phyloP scores from a whole-genome alignment of 1,139 yeast genomes.

The Magnusiomyces ingens region DNA sequence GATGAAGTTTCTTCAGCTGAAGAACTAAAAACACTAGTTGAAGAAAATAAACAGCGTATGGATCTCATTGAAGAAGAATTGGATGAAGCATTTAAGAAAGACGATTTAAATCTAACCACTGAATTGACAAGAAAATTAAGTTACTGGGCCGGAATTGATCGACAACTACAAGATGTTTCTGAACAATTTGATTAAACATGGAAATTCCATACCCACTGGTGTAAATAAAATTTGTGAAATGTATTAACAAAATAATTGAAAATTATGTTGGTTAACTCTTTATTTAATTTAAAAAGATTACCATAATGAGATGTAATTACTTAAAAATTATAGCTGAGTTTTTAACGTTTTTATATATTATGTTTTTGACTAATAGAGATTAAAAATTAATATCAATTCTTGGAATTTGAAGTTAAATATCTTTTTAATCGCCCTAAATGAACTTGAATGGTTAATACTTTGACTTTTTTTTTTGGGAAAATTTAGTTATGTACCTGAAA shows the following conservation, averaged over 20 bases:
- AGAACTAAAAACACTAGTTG: constrained; percentile 49
- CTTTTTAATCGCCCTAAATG: too few relatives aligned
- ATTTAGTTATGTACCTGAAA: too few relatives aligned
- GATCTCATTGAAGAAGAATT: constrained; percentile 35
- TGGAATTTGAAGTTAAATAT: too few relatives aligned
- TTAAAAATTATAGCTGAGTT: too few relatives aligned
- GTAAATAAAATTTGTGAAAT: not conserved
- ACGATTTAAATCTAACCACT: constrained; percentile 52
- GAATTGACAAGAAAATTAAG: constrained; percentile 64
- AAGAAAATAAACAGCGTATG: constrained; percentile 53
- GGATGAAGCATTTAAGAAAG: constrained; percentile 33
- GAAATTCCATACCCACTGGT: not conserved
- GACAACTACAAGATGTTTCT: constrained; percentile 55
- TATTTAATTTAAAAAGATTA: too few relatives aligned
- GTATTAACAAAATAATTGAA: not conserved
- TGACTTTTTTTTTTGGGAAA: too few relatives aligned
- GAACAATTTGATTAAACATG: constrained; percentile 8
- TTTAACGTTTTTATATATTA: too few relatives aligned
- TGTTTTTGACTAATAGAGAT: too few relatives aligned
- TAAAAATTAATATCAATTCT: too few relatives aligned
- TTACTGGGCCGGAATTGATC: constrained; percentile 76
- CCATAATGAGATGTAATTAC: too few relatives aligned
- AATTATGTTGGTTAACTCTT: too few relatives aligned
- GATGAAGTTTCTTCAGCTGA: constrained; percentile 54
- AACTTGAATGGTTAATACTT: too few relatives aligned